Evolutionary conservation across 2,329 filamentous ascomycete species (phyloP).

Genomic region (Pseudocercospora macadamiae): DNA sequence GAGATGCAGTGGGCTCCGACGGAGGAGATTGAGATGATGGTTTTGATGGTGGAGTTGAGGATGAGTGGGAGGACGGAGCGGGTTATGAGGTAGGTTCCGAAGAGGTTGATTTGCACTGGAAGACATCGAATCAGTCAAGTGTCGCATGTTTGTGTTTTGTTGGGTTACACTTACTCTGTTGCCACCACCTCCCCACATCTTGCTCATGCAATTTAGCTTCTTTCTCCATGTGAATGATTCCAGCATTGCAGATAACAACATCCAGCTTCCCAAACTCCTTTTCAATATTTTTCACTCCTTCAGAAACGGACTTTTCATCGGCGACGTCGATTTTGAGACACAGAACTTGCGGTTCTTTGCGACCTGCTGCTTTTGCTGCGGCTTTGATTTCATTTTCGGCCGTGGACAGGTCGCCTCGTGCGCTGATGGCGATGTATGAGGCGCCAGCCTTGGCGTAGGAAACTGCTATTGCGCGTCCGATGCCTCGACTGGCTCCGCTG

Average conservation of each 20-base stretch:
- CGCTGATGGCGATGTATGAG: slow-evolving; percentile 57
- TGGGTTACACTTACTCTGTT: slow-evolving; percentile 39
- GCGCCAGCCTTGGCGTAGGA: slow-evolving; percentile 60
- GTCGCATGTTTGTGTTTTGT: too few relatives aligned
- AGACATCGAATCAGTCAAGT: not conserved
- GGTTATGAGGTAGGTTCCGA: slow-evolving; percentile 43
- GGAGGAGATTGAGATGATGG: slow-evolving; percentile 48
- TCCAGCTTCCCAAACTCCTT: slow-evolving; percentile 39
- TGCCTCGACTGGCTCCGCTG: slow-evolving; percentile 48
- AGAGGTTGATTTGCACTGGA: slow-evolving; percentile 48
- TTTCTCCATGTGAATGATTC: slow-evolving; percentile 22
- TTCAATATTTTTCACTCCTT: slow-evolving; percentile 40
- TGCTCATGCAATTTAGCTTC: slow-evolving; percentile 21
- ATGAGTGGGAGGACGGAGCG: slow-evolving; percentile 54
- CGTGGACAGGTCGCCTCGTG: slow-evolving; percentile 52
- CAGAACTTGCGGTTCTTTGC: slow-evolving; percentile 45
- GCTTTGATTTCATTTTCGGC: slow-evolving; percentile 41
- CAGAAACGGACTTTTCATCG: slow-evolving; percentile 41
- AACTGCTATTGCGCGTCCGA: slow-evolving; percentile 56
- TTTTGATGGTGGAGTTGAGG: slow-evolving; percentile 38
- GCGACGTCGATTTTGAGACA: slow-evolving; percentile 50
- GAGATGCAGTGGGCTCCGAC: slow-evolving; percentile 41
- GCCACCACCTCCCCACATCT: slow-evolving; percentile 50
- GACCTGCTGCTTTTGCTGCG: slow-evolving; percentile 42
- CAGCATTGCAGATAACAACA: slow-evolving; percentile 45